These are phyloP conservation scores for Chlamydomonas sp. DNA, from an alignment of 139 green algal genomes.

Conservation along the genomic window DNA sequence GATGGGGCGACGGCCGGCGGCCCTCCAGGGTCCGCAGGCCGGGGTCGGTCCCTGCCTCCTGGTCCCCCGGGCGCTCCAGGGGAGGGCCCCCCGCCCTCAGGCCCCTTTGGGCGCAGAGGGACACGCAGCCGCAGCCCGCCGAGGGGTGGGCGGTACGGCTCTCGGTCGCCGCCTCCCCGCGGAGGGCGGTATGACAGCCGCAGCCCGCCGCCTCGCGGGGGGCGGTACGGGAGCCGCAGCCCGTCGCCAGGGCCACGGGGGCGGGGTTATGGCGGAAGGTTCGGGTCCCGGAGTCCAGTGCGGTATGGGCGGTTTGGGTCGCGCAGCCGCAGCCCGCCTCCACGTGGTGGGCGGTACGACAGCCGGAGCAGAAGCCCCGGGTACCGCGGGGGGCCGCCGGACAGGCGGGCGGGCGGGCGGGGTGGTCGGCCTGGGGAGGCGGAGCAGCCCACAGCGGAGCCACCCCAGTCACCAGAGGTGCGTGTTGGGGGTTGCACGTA, in stretches of 20 bases:
- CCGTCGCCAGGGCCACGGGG: background rate
- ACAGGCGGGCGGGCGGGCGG: background rate
- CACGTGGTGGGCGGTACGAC: constrained; percentile 6
- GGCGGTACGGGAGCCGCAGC: constrained; percentile 13
- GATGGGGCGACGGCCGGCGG: too few relatives aligned
- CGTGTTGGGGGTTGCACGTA: background rate
- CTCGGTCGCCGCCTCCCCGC: too few relatives aligned
- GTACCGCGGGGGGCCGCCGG: background rate
- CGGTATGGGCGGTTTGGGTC: background rate
- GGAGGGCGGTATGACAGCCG: background rate
- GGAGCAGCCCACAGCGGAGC: background rate
- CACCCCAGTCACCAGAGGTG: background rate
- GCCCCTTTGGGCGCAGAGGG: background rate
- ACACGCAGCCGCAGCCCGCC: constrained; percentile 22
- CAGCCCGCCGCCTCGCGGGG: constrained; percentile 10
- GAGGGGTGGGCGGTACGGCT: background rate
- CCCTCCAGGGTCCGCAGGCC: too few relatives aligned
- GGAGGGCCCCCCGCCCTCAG: background rate
- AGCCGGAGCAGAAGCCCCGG: background rate
- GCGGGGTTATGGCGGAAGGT: background rate
- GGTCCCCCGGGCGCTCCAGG: background rate
- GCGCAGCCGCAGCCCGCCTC: constrained; percentile 7
- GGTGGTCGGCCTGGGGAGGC: background rate
- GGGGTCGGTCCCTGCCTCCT: too few relatives aligned
- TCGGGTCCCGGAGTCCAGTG: background rate